These are phyloP conservation scores for Xylariaceae sp. DNA, from an alignment of 2,329 filamentous ascomycete species.

Conservation along the genomic window DNA sequence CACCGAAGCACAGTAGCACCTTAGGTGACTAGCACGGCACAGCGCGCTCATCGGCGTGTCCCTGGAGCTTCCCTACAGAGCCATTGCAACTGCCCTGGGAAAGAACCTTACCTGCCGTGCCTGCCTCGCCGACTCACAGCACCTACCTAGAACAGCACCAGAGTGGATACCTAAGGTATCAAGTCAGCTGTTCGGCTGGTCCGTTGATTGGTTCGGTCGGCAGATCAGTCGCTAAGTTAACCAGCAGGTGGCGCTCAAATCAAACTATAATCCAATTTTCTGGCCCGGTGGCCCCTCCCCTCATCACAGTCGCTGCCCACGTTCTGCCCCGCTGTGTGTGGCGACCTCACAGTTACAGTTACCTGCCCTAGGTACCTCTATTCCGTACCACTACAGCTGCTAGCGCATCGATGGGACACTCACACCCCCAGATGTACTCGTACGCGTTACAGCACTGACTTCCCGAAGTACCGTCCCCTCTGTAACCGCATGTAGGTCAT, in stretches of 20 bases:
- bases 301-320: conserved; percentile 1
- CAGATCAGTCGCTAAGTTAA: background rate
- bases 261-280: background rate
- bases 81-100: background rate
- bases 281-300: background rate
- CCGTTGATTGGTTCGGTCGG: background rate
- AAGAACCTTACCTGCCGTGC: background rate
- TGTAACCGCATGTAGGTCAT: background rate
- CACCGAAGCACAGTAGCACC: too few relatives aligned
- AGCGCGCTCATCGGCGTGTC: background rate
- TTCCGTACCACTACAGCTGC: background rate
- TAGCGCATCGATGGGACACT: too few relatives aligned
- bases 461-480: background rate
- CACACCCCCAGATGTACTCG: too few relatives aligned
- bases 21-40: too few relatives aligned
- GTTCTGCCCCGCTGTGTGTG: conserved; percentile 15
- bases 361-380: background rate
- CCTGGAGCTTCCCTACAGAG: background rate
- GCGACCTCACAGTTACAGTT: background rate
- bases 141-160: background rate
- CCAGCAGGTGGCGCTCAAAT: background rate
- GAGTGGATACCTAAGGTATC: background rate
- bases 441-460: too few relatives aligned
- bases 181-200: background rate
- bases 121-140: background rate